These are phyloP conservation scores for Symbiodinium pilosum DNA, from an alignment of 73 alveolate species.

Conservation along the genomic window DNA sequence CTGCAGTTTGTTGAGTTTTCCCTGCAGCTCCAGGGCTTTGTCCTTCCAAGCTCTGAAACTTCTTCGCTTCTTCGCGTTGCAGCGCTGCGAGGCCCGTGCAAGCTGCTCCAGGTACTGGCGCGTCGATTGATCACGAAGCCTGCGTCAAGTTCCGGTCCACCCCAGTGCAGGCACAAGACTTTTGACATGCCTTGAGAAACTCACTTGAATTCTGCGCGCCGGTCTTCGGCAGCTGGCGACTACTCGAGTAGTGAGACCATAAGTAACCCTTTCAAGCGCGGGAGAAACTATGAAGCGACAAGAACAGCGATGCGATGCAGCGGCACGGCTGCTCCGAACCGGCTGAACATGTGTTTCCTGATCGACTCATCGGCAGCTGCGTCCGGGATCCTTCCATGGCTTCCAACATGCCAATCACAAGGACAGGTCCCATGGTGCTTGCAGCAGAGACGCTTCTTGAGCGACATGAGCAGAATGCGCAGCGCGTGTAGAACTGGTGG, in stretches of 20 bases:
- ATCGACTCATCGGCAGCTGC: constrained; percentile 40
- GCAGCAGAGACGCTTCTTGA: not conserved
- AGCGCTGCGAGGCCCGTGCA: not conserved
- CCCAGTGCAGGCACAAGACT: too few species aligned
- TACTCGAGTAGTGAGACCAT: too few species aligned
- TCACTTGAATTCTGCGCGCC: not conserved
- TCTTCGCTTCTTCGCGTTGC: too few species aligned
- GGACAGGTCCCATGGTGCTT: not conserved
- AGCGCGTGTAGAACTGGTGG: constrained; percentile 36
- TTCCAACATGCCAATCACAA: not conserved
- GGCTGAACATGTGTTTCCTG: constrained; percentile 33
- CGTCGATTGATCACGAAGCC: not conserved
- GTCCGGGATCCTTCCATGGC: not conserved
- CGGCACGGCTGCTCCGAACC: constrained; percentile 33
- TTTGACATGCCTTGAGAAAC: too few species aligned
- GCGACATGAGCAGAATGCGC: constrained; percentile 42
- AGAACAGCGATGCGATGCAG: constrained; percentile 58
- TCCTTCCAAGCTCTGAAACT: not conserved
- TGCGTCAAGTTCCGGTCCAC: not conserved
- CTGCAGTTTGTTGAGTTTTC: not conserved
- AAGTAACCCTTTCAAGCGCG: too few species aligned
- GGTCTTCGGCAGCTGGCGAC: constrained; percentile 6
- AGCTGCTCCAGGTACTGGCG: constrained; percentile 13
- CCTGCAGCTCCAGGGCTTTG: not conserved
- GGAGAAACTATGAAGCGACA: too few species aligned